Conservation (phyloP, 202 grass and related monocot species). For the Elaeis oleifera region DNA sequence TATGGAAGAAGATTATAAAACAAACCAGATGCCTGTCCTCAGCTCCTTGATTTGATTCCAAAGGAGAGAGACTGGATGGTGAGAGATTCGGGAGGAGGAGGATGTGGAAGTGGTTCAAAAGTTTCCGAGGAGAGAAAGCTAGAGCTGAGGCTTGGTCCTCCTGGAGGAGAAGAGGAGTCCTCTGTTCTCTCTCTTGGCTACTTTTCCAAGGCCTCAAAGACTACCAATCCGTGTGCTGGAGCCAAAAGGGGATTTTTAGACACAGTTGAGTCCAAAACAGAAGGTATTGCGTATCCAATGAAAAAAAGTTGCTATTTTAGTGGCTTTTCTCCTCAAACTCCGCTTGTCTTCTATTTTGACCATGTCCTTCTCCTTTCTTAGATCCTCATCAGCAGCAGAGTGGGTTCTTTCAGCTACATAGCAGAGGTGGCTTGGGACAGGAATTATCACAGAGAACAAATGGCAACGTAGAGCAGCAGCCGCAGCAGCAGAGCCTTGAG, state of each 20-base stretch:
- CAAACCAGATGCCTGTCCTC: constrained; percentile 32
- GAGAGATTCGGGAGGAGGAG: constrained; percentile 22
- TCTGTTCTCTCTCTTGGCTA: constrained; percentile 47
- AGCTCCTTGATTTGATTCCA: constrained; percentile 71
- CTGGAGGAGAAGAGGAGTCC: constrained; percentile 47
- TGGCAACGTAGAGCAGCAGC: background rate
- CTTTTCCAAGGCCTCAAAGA: constrained; percentile 32
- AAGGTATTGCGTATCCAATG: constrained; percentile 37
- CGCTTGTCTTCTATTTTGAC: background rate
- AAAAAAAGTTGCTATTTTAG: no score
- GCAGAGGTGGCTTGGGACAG: constrained; percentile 8
- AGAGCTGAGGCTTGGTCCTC: constrained; percentile 76
- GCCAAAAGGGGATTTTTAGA: constrained; percentile 62
- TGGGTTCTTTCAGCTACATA: constrained; percentile 2
- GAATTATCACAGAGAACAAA: background rate
- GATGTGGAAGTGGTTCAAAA: constrained; percentile 19
- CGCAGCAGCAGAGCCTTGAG: constrained; percentile 10
- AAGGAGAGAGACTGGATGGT: constrained; percentile 48
- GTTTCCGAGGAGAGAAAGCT: constrained; percentile 59
- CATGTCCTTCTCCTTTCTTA: background rate
- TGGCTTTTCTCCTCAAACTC: background rate
- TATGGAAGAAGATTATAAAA: constrained; percentile 54
- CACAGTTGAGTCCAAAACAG: constrained; percentile 38
- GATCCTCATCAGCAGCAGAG: background rate
- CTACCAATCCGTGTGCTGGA: constrained; percentile 17